Percentiles rank a stretch among this genome's conserved stretches.
phyloP scores from a whole-genome alignment of 257 asterid species.

The Jasminum sambac region DNA sequence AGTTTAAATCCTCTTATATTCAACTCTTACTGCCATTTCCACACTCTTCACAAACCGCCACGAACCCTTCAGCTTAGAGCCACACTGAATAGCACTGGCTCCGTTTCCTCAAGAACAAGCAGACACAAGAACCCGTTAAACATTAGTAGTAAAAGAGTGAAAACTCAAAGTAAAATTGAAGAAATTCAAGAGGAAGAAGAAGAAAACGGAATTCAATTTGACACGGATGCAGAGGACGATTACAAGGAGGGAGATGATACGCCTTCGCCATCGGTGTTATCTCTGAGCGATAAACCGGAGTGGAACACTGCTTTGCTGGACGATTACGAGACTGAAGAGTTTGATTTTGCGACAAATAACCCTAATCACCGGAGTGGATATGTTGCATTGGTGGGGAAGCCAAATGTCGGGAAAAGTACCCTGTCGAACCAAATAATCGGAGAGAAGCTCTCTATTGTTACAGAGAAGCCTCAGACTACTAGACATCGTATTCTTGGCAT shows the following conservation, averaged over 20 bases:
- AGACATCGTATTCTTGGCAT: constrained; percentile 91
- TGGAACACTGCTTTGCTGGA: constrained; percentile 67
- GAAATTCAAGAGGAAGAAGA: constrained; percentile 28
- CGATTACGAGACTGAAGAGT: constrained; percentile 93
- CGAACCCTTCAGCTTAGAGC: constrained; percentile 4
- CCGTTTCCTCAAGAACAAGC: background rate
- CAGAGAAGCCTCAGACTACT: constrained; percentile 96
- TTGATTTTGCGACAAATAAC: constrained; percentile 50
- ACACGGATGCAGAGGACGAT: constrained; percentile 29
- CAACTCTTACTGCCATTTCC: constrained; percentile 5
- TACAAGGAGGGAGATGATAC: constrained; percentile 36
- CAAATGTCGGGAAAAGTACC: constrained; percentile 94
- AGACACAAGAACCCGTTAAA: background rate
- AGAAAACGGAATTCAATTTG: constrained; percentile 18
- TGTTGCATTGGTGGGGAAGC: constrained; percentile 91
- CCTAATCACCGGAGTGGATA: constrained; percentile 90
- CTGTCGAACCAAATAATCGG: constrained; percentile 93
- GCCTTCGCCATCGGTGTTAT: constrained; percentile 42
- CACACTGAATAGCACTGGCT: background rate
- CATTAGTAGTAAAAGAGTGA: background rate
- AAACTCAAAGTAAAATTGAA: constrained; percentile 7
- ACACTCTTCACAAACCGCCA: background rate
- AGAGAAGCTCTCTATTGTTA: constrained; percentile 84
- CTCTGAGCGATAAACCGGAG: constrained; percentile 83
- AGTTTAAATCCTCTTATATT: background rate